These are phyloP conservation scores for Salix caprea DNA, from an alignment of 345 rosid genomes.

Conservation along the genomic window DNA sequence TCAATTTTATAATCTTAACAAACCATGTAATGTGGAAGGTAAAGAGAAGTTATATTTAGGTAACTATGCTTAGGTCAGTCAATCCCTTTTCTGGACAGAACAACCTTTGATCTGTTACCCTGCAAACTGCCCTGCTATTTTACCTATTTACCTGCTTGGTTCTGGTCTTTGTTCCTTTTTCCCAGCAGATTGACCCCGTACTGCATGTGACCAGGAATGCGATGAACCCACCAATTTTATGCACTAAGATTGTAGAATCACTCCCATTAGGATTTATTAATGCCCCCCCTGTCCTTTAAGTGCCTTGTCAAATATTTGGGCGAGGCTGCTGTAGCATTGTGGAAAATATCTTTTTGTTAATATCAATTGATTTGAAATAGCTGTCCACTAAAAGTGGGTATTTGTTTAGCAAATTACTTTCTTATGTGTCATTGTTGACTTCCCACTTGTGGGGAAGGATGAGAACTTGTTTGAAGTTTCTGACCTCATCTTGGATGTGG, in stretches of 20 bases:
- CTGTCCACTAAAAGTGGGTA: neutral
- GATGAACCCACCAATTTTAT: neutral
- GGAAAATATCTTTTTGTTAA: neutral
- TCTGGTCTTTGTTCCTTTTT: neutral
- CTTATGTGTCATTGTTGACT: neutral
- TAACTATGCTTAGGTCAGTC: neutral
- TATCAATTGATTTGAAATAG: neutral
- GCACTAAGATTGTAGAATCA: neutral
- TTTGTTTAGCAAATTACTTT: neutral
- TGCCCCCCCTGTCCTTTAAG: neutral
- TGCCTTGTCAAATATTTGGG: neutral
- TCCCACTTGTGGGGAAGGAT: neutral
- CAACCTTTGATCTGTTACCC: neutral
- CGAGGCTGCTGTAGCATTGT: neutral
- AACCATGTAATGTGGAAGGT: neutral
- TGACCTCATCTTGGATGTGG: neutral
- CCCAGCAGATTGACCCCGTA: neutral
- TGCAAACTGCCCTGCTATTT: neutral
- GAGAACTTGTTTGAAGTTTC: neutral
- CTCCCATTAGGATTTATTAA: neutral
- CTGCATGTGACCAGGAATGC: neutral
- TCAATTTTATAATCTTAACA: neutral
- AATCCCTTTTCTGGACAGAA: neutral
- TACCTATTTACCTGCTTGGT: neutral
- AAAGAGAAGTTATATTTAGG: neutral